Base-by-base conservation (phyloP, 2,329 filamentous ascomycete species). In the Bretziella fagacearum region DNA sequence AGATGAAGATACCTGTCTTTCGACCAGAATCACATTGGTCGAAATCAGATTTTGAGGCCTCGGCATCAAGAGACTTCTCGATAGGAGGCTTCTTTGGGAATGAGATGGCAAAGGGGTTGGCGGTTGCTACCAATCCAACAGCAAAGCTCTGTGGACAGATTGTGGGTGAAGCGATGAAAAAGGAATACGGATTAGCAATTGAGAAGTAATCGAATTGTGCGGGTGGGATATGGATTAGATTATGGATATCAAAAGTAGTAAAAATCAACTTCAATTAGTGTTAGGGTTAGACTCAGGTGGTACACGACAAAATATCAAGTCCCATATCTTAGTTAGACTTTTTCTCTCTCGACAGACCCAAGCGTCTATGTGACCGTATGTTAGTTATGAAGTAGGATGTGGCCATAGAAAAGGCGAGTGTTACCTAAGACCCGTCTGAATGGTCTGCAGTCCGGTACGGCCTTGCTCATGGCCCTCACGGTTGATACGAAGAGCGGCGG, bases 111-210 rank as follows among this genome's bases (percentile, higher is more conserved):
- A 78, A 75, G 56, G 71, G 67, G 3, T 60, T 81, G 52, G 76
- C 75, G 4, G 77, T 81, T 44, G 70, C 68, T 57, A 72, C 73
- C 23, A 82, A 81, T 57, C 77, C 78, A 20, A 79, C 74, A 13
- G 77, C 78, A 2, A 81, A 81, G 62, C 62, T 81, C 36, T 82
- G 78, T 56, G 78, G 77, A 1, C 69, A 78, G 55, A 81, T 81
- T 58, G 77, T 82, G 30, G 69, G 72, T 43, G 74, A 80, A 60
- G 77, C 77, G 42, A 77, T 81, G 74, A 77, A 69, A 63, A 78
- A 74, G 59, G 78, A 81, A 58, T n/a, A n/a, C n/a, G n/a, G n/a
- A n/a, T n/a, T n/a, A n/a, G n/a, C n/a, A n/a, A n/a, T n/a, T n/a
- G n/a, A n/a, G n/a, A n/a, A n/a, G n/a, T n/a, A n/a, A n/a, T n/a